Evolutionary conservation across 1,284 basidiomycete genomes (phyloP), one percentile per base, ranked within the genome.

Genomic region (Rhodotorula mucilaginosa): DNA sequence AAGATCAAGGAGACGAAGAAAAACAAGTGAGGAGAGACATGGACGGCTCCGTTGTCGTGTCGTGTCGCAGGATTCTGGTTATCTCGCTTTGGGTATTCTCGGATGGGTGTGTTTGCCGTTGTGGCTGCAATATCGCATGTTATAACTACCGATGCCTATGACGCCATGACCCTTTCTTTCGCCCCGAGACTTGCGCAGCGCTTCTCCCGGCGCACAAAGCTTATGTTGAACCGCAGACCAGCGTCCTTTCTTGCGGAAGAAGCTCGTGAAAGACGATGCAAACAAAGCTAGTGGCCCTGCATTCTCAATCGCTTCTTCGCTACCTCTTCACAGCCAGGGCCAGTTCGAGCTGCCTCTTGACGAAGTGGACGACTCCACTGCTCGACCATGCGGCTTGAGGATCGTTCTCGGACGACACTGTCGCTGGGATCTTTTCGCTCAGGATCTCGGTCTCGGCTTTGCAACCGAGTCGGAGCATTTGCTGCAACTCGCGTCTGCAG

Each of bases 361-460:
- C 54, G 48, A 49, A 65, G 1, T 51, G 23, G 31, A 65, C 23
- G 10, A 65, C 57, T 10, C 26, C 54, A 18, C 10, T 52, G 8
- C 21, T 52, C 26, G 54, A 56, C 12, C 13, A 15, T 1, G 5
- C 54, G 1, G 12, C n/a, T 29, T 12, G 54, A 7, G 2, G 39
- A 12, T 44, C 10, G 10, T 13, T 44, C 39, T 44, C 39, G 39
- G 39, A 44, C n/a, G 26, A 3, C 5, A 6, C 26, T 56, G 54
- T 56, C 29, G 12, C 54, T 21, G 26, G 26, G 2, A 16, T 13
- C n/a, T 29, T 12, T 26, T 26, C n/a, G 26, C 54, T 29, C 21
- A 95, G 80, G 58, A 92, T 84, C 80, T 96, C 90, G 69, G 93
- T 93, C 81, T 96, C 93, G 2, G 93, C 93, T 81, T 97, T 97